Base-by-base conservation (phyloP, 2,329 filamentous ascomycete species). In the Coccinonectria pachysandricola region DNA sequence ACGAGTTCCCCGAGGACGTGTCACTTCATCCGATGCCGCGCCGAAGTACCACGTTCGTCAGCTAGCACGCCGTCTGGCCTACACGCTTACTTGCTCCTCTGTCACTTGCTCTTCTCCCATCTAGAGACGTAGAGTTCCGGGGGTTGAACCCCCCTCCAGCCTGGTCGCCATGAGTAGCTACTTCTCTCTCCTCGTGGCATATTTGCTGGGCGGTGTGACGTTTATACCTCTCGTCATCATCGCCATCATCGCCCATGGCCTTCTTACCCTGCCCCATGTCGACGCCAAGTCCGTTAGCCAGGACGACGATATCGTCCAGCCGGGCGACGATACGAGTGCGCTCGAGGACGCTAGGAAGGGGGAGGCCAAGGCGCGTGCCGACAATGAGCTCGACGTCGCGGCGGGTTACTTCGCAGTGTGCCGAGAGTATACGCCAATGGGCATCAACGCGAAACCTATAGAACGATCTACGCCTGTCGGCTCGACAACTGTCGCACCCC, bases 391-490 rank as follows among this genome's bases (percentile, higher is more conserved):
- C 17, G 84, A 92, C 48, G 81, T 86, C 20, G 83, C 85, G 2
- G 82, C 86, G 7, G 87, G 86, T 11, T 95, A 92, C 59, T 95
- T 95, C 54, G 84, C 86, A n/a, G 85, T 95, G 10, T 92, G 83
- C 50, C 74, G 87, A 50, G 86, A 94, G 59, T 95, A 91, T 57
- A 82, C 84, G 1, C 84, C 87, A 21, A 85, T 86, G 50, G 87
- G 86, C 21, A 79, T 93, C 53, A 92, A 92, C 61, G 84, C 85
- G 34, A 93, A 88, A 57, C 86, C 87, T 5, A 86, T 88, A 32
- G 87, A 94, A 58, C 73, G 85, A 34, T 74, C 77, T 16, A 88
- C 83, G 1, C 84, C 86, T 5, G 72, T 83, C 8, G 85, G 84
- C 11, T 76, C 80, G 30, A 57, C 71, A 27, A 79, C 81, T 10